A percentile compares a stretch with the other conserved stretches of the same genome.
Evolutionary conservation across 805 yeast genomes (phyloP).

Genomic region (Kodamaea fukazawae): DNA sequence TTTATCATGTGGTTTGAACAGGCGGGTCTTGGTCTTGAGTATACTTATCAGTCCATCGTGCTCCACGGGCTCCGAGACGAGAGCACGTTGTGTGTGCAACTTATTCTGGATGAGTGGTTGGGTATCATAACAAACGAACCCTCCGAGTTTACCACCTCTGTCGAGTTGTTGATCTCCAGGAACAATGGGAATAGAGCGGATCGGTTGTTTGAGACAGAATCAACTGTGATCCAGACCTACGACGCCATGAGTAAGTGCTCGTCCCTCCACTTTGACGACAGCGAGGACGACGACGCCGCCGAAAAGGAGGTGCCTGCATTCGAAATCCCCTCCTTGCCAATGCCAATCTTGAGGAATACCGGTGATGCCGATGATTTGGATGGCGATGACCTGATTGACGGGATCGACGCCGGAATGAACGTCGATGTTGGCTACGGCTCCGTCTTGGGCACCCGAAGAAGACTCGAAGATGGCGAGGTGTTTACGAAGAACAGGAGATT

Average conservation of each 20-base stretch:
- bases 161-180: conserved; percentile 17
- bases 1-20: conserved; percentile 30
- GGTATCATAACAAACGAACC: conserved; percentile 10
- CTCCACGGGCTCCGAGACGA: conserved; percentile 31
- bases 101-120: conserved; percentile 21
- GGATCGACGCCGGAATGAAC: conserved; percentile 37
- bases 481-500: conserved; percentile 12
- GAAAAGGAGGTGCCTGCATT: conserved; percentile 4
- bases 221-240: conserved; percentile 21
- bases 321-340: conserved; percentile 9
- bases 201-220: conserved; percentile 13
- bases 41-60: conserved; percentile 33
- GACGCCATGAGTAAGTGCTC: conserved; percentile 38
- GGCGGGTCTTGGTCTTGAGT: conserved; percentile 26
- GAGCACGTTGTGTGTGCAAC: conserved; percentile 31
- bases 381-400: conserved; percentile 15
- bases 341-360: conserved; percentile 15
- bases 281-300: conserved; percentile 13
- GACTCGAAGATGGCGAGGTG: conserved; percentile 20
- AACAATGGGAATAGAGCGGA: conserved; percentile 3
- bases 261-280: conserved; percentile 35
- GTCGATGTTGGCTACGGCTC: conserved; percentile 40
- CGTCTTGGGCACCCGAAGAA: conserved; percentile 33
- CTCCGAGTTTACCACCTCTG: conserved; percentile 20
- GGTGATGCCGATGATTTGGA: conserved; percentile 42